Conservation (phyloP, 192 early-diverging fungal genomes). For the Backusella tuberculispora region DNA sequence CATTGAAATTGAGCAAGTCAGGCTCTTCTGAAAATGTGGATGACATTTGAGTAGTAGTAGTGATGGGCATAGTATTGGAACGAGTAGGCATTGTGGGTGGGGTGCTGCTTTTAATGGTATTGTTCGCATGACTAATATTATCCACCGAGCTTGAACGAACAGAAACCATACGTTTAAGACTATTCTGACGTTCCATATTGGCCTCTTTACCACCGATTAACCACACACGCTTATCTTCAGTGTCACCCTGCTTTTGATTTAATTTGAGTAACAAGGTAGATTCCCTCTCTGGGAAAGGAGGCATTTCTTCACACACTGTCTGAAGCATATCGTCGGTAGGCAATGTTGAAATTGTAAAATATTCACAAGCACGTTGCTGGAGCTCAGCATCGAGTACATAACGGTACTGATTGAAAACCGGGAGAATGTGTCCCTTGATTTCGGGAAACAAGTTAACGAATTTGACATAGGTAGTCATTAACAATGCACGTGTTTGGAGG, state of each 20-base stretch:
- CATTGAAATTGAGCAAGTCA: conserved; percentile 43
- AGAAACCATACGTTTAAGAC: conserved; percentile 41
- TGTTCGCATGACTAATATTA: background rate
- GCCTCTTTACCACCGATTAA: conserved; percentile 87
- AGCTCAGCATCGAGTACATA: conserved; percentile 93
- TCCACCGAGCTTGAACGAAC: conserved; percentile 27
- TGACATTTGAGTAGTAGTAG: background rate
- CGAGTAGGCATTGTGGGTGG: conserved; percentile 11
- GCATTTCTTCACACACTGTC: conserved; percentile 98
- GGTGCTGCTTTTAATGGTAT: background rate
- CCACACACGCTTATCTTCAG: conserved; percentile 97
- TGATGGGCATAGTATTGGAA: conserved; percentile 10
- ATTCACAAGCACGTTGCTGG: conserved; percentile 97
- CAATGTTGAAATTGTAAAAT: conserved; percentile 82
- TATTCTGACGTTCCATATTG: conserved; percentile 63
- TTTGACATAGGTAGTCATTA: conserved; percentile 93
- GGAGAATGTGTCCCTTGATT: conserved; percentile 86
- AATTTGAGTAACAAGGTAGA: conserved; percentile 84
- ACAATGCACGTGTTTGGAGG: conserved; percentile 76
- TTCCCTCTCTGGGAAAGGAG: conserved; percentile 93
- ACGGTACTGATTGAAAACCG: conserved; percentile 86
- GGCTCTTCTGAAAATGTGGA: conserved; percentile 18
- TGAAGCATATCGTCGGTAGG: conserved; percentile 89
- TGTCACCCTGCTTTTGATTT: conserved; percentile 85
- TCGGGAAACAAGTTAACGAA: conserved; percentile 98